Evolutionary conservation across 1,139 yeast species (phyloP).

Genomic region (Wickerhamomyces sp.): DNA sequence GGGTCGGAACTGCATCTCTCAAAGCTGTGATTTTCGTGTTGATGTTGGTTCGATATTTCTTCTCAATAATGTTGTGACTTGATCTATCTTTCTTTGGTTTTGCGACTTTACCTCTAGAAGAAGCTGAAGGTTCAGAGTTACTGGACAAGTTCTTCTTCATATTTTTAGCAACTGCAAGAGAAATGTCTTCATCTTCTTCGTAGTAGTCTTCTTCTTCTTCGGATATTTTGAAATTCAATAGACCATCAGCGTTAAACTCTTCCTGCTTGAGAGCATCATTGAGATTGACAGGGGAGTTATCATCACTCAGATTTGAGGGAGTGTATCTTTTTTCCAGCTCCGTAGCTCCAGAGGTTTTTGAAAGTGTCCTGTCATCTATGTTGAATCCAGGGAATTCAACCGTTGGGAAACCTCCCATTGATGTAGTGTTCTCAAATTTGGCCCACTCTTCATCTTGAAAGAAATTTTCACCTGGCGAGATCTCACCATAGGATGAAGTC

Average conservation of each 20-base stretch:
- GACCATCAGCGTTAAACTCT: not conserved
- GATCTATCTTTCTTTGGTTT: slow-evolving; percentile 45
- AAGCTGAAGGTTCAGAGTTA: not conserved
- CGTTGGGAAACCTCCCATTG: not conserved
- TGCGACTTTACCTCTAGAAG: slow-evolving; percentile 6
- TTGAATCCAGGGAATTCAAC: not conserved
- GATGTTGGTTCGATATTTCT: slow-evolving; percentile 71
- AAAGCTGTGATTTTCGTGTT: slow-evolving; percentile 61
- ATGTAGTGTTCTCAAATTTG: not conserved
- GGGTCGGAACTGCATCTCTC: slow-evolving; percentile 65
- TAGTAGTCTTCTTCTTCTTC: slow-evolving; percentile 4
- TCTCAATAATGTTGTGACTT: slow-evolving; percentile 71
- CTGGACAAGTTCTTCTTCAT: slow-evolving; percentile 1
- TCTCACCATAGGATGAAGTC: slow-evolving; percentile 17
- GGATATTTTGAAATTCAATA: not conserved
- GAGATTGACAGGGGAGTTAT: not conserved
- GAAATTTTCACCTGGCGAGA: slow-evolving; percentile 17
- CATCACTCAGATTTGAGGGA: not conserved
- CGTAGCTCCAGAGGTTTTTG: not conserved
- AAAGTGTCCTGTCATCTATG: slow-evolving; percentile 1
- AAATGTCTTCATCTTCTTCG: slow-evolving; percentile 4
- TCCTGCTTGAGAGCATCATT: not conserved
- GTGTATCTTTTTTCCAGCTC: not conserved
- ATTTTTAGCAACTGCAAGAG: not conserved
- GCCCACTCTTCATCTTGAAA: slow-evolving; percentile 14